Evolutionary conservation across 1,284 basidiomycete genomes (phyloP).

Genomic region (Ceratobasidium sp.): DNA sequence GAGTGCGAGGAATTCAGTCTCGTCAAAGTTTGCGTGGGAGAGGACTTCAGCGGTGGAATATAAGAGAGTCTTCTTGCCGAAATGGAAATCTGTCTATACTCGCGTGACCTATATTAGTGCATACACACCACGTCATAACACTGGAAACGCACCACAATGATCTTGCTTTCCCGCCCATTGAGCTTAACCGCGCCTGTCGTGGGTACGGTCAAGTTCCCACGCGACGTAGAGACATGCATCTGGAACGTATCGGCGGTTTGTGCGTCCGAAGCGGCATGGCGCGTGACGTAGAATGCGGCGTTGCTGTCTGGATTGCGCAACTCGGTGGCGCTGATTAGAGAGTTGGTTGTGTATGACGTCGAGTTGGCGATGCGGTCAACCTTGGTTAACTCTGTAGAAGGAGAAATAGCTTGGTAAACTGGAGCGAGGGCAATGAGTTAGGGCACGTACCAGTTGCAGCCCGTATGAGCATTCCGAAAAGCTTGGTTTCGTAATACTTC

Average conservation of each 20-base stretch:
- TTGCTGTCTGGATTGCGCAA: constrained; percentile 50
- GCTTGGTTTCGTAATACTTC: constrained; percentile 46
- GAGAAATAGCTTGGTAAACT: not conserved
- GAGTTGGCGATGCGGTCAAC: constrained; percentile 37
- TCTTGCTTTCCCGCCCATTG: constrained; percentile 42
- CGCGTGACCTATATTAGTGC: not conserved
- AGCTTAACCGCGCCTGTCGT: constrained; percentile 6
- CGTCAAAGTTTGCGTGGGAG: constrained; percentile 39
- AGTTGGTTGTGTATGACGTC: constrained; percentile 38
- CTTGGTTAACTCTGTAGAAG: constrained; percentile 19
- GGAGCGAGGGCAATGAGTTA: not conserved
- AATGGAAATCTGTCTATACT: constrained; percentile 24
- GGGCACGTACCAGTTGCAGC: constrained; percentile 34
- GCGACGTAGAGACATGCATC: constrained; percentile 49
- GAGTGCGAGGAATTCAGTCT: constrained; percentile 20
- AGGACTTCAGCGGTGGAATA: constrained; percentile 47
- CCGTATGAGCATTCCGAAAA: constrained; percentile 44
- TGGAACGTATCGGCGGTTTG: constrained; percentile 49
- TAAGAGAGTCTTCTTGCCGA: constrained; percentile 36
- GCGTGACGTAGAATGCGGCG: constrained; percentile 55
- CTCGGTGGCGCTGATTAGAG: constrained; percentile 46
- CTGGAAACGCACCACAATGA: constrained; percentile 29
- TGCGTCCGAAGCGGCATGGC: constrained; percentile 53
- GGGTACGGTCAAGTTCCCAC: constrained; percentile 49
- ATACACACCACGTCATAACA: not conserved